A percentile compares a stretch with the other conserved stretches of the same genome.
Evolutionary conservation across 768 basidiomycete genomes (phyloP).

Genomic region (Ephemerocybe angulata): DNA sequence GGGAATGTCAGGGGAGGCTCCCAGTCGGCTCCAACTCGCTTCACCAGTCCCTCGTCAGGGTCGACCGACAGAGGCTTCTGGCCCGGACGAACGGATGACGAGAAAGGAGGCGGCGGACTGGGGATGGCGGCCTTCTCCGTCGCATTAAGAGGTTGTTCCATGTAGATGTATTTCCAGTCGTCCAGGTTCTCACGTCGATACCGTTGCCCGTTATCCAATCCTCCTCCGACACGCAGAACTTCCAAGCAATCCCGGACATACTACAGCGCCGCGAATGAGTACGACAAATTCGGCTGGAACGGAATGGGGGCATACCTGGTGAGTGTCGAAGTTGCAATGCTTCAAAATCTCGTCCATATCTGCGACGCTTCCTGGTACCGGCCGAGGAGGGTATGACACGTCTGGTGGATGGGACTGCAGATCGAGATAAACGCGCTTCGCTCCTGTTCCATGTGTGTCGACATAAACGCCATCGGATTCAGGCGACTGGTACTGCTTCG

Average conservation of each 20-base stretch:
- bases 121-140: conserved; percentile 18
- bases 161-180: conserved; percentile 79
- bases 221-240: conserved; percentile 79
- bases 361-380: conserved; percentile 74
- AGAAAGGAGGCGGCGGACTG: background rate
- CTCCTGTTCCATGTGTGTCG: conserved; percentile 63
- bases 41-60: conserved; percentile 51
- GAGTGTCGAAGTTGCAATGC: conserved; percentile 76
- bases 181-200: conserved; percentile 69
- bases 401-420: conserved; percentile 54
- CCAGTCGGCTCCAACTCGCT: conserved; percentile 57
- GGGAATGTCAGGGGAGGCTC: conserved; percentile 49
- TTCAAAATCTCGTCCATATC: conserved; percentile 87
- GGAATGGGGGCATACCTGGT: conserved; percentile 46
- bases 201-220: conserved; percentile 74
- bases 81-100: conserved; percentile 7
- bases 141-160: conserved; percentile 44
- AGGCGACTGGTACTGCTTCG: conserved; percentile 47
- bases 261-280: conserved; percentile 31
- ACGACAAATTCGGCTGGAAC: conserved; percentile 7
- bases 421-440: conserved; percentile 72
- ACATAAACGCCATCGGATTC: conserved; percentile 39
- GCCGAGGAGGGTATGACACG: conserved; percentile 81
- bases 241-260: conserved; percentile 96
- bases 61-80: conserved; percentile 29